These are phyloP conservation scores for Tolypocladium sp. DNA, from an alignment of 2,329 filamentous ascomycete species.

Conservation along the genomic window DNA sequence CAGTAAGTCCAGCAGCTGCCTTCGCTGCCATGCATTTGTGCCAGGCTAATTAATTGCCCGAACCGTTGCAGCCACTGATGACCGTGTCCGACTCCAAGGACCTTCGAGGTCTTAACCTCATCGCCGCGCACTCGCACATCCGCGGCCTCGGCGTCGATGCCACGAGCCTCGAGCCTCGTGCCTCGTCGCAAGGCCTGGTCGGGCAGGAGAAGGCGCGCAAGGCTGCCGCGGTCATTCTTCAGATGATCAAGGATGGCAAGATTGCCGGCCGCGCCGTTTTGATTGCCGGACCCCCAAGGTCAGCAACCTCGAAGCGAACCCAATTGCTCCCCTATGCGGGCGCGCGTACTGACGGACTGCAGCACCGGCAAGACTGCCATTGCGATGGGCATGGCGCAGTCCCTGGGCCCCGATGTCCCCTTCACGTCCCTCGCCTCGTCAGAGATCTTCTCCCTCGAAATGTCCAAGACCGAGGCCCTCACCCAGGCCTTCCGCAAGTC, in stretches of 20 bases:
- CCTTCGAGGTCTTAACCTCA: conserved; percentile 91
- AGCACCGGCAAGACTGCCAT: conserved; percentile 98
- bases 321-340: background rate
- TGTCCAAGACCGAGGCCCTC: conserved; percentile 97
- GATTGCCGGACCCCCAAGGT: conserved; percentile 88
- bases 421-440: conserved; percentile 94
- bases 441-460: conserved; percentile 97
- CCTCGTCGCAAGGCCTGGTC: conserved; percentile 83
- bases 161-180: conserved; percentile 80
- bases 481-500: conserved; percentile 99
- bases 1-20: conserved; percentile 30
- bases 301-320: conserved; percentile 9
- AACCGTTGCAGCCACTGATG: conserved; percentile 41
- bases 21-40: background rate
- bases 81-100: conserved; percentile 94
- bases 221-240: conserved; percentile 88
- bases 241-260: conserved; percentile 99
- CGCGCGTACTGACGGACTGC: conserved; percentile 8
- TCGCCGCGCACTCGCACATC: conserved; percentile 97
- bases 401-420: conserved; percentile 84
- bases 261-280: conserved; percentile 92
- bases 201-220: conserved; percentile 95
- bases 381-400: conserved; percentile 98
- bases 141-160: conserved; percentile 88
- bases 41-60: background rate